Base-by-base conservation (phyloP, 805 yeast genomes). In the Tetrapisispora nanseiensis region DNA sequence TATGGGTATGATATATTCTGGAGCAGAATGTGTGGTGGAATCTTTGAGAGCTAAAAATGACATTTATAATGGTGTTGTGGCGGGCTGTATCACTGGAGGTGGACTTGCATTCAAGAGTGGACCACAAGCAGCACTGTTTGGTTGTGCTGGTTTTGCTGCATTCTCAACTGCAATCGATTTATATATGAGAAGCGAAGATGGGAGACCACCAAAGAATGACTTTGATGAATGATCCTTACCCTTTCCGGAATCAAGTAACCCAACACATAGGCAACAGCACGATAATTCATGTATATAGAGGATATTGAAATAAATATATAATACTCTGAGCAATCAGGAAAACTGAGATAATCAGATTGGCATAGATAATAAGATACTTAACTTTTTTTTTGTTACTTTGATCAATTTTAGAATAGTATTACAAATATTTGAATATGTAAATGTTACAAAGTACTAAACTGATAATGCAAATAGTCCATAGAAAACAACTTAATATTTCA, bases 61-160 rank as follows among this genome's bases (percentile, higher is more conserved):
- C 62, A 75, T 90, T 10, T 86, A 81, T 66, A 92, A 92, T 59
- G 96, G 97, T 35, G 77, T 86, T 2, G 72, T 77, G 34, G 97
- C 97, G 4, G 98, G 98, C 2, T 92, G 97, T 65, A 69, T 90
- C 29, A 92, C 98, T 1, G 98, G 98, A 34, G 98, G 95, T 27
- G 97, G 95, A 0, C 72, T 92, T 40, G 95, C 97, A 2, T 74
- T 84, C 51, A 86, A 83, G 58, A 78, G 92, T 37, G 98, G 98
- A 1, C 98, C 98, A 1, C 87, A 81, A 54, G 94, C 95, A 23
- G 92, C 95, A 0, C 54, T 79, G 21, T 61, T 89, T 45, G 98
- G 98, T 1, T 92, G 97, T 70, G 96, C 94, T 22, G 98, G 97
- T 8, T 92, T 92, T 68, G 97, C 97, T 2, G 95, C 92, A 7